Conservation (phyloP, 2,329 filamentous ascomycete species). For the Aspergillus thermomutatus region DNA sequence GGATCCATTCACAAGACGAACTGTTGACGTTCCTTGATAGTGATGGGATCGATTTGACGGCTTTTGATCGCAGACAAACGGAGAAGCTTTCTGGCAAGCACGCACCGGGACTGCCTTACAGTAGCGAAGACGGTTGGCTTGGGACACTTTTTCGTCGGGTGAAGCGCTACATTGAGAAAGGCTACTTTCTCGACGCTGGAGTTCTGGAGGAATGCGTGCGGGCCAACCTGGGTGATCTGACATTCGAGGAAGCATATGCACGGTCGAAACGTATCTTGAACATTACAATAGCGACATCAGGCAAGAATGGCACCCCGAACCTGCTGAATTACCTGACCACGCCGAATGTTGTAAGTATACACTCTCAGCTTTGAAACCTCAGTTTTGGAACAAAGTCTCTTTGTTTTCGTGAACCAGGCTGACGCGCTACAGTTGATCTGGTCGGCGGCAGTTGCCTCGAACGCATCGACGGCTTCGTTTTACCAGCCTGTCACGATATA, state of each 20-base stretch:
- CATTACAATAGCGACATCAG: conserved; percentile 79
- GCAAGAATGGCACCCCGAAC: conserved; percentile 72
- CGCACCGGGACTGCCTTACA: conserved; percentile 15
- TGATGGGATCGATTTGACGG: conserved; percentile 76
- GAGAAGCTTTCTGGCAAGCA: conserved; percentile 8
- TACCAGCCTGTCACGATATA: conserved; percentile 67
- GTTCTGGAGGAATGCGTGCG: conserved; percentile 81
- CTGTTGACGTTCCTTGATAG: conserved; percentile 72
- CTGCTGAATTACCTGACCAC: conserved; percentile 90
- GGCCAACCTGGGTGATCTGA: conserved; percentile 81
- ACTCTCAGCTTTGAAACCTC: not conserved
- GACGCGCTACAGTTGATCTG: conserved; percentile 56
- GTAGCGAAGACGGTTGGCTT: conserved; percentile 39
- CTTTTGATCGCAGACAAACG: conserved; percentile 57
- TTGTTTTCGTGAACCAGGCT: not conserved
- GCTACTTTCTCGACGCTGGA: conserved; percentile 78
- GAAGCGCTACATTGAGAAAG: conserved; percentile 67
- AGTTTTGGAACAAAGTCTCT: not conserved
- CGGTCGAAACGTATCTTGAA: conserved; percentile 84
- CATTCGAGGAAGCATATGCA: conserved; percentile 88
- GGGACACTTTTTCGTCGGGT: conserved; percentile 65
- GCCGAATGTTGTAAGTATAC: conserved; percentile 74
- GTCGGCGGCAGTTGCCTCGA: conserved; percentile 43
- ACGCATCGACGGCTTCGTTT: conserved; percentile 54
- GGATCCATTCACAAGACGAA: conserved; percentile 82